Percentiles rank a stretch among this genome's conserved stretches.
Evolutionary conservation across 257 asterid genomes (phyloP).

Genomic region (Solanum habrochaites): DNA sequence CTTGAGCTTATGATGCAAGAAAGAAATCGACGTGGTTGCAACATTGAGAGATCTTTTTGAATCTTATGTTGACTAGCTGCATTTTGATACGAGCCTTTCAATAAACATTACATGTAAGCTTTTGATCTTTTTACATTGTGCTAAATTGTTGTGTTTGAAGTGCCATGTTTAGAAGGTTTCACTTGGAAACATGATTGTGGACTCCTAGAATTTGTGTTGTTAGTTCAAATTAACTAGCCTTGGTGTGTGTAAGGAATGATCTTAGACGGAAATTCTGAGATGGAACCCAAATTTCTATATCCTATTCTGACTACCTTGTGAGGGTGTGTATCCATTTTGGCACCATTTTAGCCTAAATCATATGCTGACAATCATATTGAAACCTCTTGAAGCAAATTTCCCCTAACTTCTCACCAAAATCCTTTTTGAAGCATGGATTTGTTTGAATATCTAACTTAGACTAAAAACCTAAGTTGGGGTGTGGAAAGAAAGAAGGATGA

Average conservation of each 20-base stretch:
- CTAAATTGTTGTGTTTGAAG: neutral
- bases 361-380: neutral
- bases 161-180: neutral
- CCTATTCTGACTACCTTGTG: neutral
- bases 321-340: neutral
- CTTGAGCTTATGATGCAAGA: neutral
- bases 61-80: neutral
- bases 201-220: too few relatives aligned
- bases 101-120: neutral
- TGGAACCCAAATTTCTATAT: neutral
- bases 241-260: neutral
- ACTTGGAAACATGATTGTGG: neutral
- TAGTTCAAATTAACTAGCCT: neutral
- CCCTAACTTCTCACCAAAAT: neutral
- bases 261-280: neutral
- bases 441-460: neutral
- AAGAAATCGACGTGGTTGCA: neutral
- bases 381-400: neutral
- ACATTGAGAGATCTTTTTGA: too few relatives aligned
- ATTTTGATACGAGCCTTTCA: too few relatives aligned
- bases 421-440: neutral
- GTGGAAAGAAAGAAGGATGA: neutral
- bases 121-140: neutral
- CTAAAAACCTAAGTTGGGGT: neutral
- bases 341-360: neutral